Evolutionary conservation across 257 asterid genomes (phyloP).

Genomic region (Gynochthodes officinalis): DNA sequence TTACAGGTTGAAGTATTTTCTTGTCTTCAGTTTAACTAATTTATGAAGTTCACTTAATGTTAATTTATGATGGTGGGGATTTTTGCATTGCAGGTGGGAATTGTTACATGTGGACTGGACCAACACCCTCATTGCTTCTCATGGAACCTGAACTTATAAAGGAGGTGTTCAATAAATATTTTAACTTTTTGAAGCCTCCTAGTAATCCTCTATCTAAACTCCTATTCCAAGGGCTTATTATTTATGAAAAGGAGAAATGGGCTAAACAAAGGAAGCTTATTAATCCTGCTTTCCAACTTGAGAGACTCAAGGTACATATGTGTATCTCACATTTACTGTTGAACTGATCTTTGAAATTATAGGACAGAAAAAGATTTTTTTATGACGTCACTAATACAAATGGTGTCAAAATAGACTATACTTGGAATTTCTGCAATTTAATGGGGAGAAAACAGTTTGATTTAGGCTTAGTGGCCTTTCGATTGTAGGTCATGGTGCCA

Average conservation of each 20-base stretch:
- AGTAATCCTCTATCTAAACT: not conserved
- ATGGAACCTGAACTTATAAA: constrained; percentile 19
- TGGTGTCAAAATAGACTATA: too few relatives aligned
- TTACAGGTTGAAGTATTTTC: too few relatives aligned
- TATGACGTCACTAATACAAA: too few relatives aligned
- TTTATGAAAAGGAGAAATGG: constrained; percentile 20
- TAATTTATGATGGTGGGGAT: too few relatives aligned
- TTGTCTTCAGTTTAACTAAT: too few relatives aligned
- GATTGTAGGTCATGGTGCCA: constrained; percentile 22
- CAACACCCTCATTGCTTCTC: constrained; percentile 23
- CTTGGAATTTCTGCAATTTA: too few relatives aligned
- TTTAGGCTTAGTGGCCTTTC: not conserved
- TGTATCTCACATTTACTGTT: not conserved
- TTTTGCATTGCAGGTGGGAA: constrained; percentile 18
- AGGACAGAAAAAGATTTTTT: too few relatives aligned
- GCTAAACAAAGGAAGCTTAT: constrained; percentile 27
- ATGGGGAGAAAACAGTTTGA: not conserved
- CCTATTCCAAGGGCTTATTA: constrained; percentile 12
- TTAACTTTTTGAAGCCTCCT: constrained; percentile 18
- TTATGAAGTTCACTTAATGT: too few relatives aligned
- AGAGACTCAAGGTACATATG: constrained; percentile 12
- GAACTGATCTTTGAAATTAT: not conserved
- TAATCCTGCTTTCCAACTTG: constrained; percentile 26
- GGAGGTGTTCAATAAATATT: constrained; percentile 18
- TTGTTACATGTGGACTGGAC: constrained; percentile 23